A percentile compares a stretch with the other conserved stretches of the same genome.
These are phyloP conservation scores for Strobilomyces echinocephalus DNA, from an alignment of 768 basidiomycete genomes.

Conservation along the genomic window DNA sequence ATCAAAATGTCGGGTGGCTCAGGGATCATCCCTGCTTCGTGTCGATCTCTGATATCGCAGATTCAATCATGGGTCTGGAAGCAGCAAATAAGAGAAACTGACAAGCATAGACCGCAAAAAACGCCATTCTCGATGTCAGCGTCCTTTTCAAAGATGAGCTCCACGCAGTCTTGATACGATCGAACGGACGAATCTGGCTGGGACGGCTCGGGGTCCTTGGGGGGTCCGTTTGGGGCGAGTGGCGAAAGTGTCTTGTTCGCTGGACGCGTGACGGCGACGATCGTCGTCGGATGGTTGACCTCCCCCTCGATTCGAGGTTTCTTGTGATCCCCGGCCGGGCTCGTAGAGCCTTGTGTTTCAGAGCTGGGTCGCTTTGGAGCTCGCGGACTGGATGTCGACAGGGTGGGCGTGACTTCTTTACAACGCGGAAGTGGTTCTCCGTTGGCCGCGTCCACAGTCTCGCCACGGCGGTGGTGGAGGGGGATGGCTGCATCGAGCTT, in stretches of 20 bases:
- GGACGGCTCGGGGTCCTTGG: background rate
- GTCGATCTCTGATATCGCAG: constrained; percentile 20
- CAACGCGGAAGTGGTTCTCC: background rate
- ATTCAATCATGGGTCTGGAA: background rate
- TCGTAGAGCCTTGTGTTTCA: constrained; percentile 3
- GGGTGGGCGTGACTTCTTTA: background rate
- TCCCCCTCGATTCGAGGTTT: constrained; percentile 18
- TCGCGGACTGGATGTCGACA: background rate
- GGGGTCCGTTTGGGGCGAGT: background rate
- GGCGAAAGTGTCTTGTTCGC: background rate
- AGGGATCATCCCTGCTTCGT: constrained; percentile 22
- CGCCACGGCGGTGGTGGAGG: background rate
- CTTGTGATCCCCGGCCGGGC: constrained; percentile 14
- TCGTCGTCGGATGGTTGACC: background rate
- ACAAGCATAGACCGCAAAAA: constrained; percentile 52
- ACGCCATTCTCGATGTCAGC: constrained; percentile 26
- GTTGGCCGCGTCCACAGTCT: background rate
- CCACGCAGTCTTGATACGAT: constrained; percentile 42
- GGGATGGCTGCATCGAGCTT: background rate
- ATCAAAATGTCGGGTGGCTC: constrained; percentile 29
- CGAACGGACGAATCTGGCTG: constrained; percentile 22
- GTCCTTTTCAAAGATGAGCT: constrained; percentile 31
- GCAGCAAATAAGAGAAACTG: constrained; percentile 23
- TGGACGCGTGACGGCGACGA: background rate
- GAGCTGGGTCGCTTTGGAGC: constrained; percentile 17